Conservation (phyloP, 2,329 filamentous ascomycete species). For the Hypocrella siamensis region DNA sequence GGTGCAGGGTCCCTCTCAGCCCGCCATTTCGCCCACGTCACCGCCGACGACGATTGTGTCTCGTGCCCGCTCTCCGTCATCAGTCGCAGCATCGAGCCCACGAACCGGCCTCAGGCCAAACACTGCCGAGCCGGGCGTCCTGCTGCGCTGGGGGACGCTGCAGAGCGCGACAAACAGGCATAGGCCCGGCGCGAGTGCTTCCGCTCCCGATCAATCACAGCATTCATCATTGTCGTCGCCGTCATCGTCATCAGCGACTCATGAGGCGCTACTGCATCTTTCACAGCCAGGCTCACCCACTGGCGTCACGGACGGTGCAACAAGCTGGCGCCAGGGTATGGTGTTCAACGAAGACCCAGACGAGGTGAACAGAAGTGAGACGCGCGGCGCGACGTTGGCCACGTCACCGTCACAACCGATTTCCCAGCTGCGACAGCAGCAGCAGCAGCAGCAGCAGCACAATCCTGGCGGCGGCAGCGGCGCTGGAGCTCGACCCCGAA, state of each 20-base stretch:
- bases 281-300: conserved; percentile 16
- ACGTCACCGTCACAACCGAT: conserved; percentile 11
- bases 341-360: conserved; percentile 43
- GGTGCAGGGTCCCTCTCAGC: conserved; percentile 4
- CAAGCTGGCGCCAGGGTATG: conserved; percentile 38
- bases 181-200: conserved; percentile 10
- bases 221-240: too few relatives aligned
- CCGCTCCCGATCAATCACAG: conserved; percentile 9
- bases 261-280: conserved; percentile 16
- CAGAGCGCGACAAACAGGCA: conserved; percentile 28
- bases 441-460: conserved; percentile 12
- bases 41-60: conserved; percentile 1
- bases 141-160: conserved; percentile 51
- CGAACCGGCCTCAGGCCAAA: conserved; percentile 18
- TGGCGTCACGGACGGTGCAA: too few relatives aligned
- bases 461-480: conserved; percentile 15
- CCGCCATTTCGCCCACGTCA: conserved; percentile 8
- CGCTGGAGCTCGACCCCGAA: conserved; percentile 31
- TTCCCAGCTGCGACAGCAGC: conserved; percentile 17
- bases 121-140: conserved; percentile 17
- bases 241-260: conserved; percentile 7
- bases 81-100: conserved; percentile 16
- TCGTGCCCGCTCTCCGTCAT: conserved; percentile 2
- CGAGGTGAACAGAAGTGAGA: too few relatives aligned
- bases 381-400: too few relatives aligned